These are phyloP conservation scores for Prunus mongolica DNA, from an alignment of 306 rosid genomes.

Conservation along the genomic window DNA sequence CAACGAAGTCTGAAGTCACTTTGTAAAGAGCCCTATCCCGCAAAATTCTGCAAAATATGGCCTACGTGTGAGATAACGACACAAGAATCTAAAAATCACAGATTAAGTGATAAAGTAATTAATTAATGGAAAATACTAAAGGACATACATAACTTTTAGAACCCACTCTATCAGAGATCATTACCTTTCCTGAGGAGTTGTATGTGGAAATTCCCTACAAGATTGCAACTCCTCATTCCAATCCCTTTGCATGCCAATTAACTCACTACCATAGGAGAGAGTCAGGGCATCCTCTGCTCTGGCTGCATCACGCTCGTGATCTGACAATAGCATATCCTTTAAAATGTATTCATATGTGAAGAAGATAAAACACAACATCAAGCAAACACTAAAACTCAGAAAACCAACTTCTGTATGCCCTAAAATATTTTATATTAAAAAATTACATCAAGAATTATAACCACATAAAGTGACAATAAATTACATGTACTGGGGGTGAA, in stretches of 20 bases:
- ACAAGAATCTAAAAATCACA: conserved; percentile 9
- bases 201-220: conserved; percentile 93
- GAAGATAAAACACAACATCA: background rate
- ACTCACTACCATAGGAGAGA: conserved; percentile 90
- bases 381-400: conserved; percentile 11
- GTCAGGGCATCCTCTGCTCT: conserved; percentile 91
- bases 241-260: conserved; percentile 98
- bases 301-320: conserved; percentile 88
- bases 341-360: conserved; percentile 8
- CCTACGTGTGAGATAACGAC: background rate
- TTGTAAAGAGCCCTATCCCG: conserved; percentile 98
- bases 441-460: background rate
- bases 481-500: background rate
- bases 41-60: conserved; percentile 60
- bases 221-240: conserved; percentile 99
- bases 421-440: background rate
- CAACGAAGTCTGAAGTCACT: conserved; percentile 97
- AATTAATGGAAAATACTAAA: conserved; percentile 14
- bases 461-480: background rate
- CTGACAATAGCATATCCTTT: conserved; percentile 37
- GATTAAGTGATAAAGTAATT: conserved; percentile 18
- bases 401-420: background rate
- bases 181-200: conserved; percentile 95
- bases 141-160: conserved; percentile 7
- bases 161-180: conserved; percentile 9